Evolutionary conservation across 2,329 filamentous ascomycete genomes (phyloP), one percentile per base, ranked within the genome.

Genomic region (Rutstroemia sp.): DNA sequence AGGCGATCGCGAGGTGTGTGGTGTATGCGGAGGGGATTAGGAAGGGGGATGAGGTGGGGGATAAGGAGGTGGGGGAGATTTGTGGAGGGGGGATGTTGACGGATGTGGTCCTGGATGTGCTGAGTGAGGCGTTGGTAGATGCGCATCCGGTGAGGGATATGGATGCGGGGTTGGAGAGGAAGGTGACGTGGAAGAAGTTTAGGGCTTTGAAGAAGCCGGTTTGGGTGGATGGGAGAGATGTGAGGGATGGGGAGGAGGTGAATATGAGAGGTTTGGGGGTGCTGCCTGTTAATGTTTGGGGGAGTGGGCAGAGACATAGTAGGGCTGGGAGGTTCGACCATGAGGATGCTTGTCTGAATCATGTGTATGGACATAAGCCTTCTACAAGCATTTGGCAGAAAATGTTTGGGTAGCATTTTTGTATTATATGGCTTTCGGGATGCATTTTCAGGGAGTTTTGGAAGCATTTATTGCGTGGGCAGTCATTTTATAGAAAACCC

Each of bases 161-260:
- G 51, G 60, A 64, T 52, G 62, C 63, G 27, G 63, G 63, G 48
- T 36, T 65, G 2, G 60, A 60, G 42, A 54, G 56, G 14, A 62
- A 61, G 38, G 62, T 65, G 14, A 61, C 61, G 3, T 65, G 63
- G 63, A 65, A 61, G 45, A 60, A 58, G 45, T 63, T 65, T n/a
- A 48, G 54, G 21, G 19, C n/a, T 9, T 16, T 65, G 19, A 58
- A 57, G 55, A 21, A 52, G 3, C 23, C 57, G 2, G 36, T 58
- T 25, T 65, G 63, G 63, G 55, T 65, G 19, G 44, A 55, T 44
- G 44, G 54, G n/a, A 48, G 16, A 10, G 42, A 27, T 16, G 54
- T 54, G 9, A 50, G 49, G 9, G 54, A 61, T 19, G 48, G 39
- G 2, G 42, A 27, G 14, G 55, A 58, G 17, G 54, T 47, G n/a